Conservation (phyloP, 257 asterid species). For the Fraxinus excelsior region DNA sequence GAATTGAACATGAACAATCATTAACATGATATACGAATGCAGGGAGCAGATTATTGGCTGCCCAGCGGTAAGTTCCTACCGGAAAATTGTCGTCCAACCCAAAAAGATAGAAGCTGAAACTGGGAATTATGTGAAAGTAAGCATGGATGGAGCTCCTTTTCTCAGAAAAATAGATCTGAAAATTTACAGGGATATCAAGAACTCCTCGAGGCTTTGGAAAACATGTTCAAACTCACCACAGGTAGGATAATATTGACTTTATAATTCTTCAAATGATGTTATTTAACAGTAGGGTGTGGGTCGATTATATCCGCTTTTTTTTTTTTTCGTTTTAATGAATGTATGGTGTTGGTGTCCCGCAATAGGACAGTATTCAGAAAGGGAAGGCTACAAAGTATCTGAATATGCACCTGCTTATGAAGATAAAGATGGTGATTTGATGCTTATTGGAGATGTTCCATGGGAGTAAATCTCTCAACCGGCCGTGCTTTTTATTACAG, state of each 20-base stretch:
- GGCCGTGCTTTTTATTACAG: no score
- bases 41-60: conserved; percentile 91
- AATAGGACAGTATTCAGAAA: conserved; percentile 54
- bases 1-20: no score
- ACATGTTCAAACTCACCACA: conserved; percentile 60
- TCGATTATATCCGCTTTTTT: no score
- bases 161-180: conserved; percentile 71
- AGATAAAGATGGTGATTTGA: conserved; percentile 76
- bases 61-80: conserved; percentile 84
- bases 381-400: conserved; percentile 65
- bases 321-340: no score
- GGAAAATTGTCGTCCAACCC: conserved; percentile 53
- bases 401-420: conserved; percentile 67
- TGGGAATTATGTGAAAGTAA: conserved; percentile 63
- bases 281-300: no score
- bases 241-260: conserved; percentile 32
- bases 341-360: background rate
- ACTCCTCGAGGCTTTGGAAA: conserved; percentile 56
- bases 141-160: conserved; percentile 81
- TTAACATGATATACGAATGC: conserved; percentile 19
- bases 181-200: conserved; percentile 49
- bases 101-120: conserved; percentile 47
- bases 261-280: background rate
- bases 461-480: conserved; percentile 54
- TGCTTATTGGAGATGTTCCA: conserved; percentile 78